Conservation (phyloP, 1,284 basidiomycete species). For the Boletellus deceptivus region DNA sequence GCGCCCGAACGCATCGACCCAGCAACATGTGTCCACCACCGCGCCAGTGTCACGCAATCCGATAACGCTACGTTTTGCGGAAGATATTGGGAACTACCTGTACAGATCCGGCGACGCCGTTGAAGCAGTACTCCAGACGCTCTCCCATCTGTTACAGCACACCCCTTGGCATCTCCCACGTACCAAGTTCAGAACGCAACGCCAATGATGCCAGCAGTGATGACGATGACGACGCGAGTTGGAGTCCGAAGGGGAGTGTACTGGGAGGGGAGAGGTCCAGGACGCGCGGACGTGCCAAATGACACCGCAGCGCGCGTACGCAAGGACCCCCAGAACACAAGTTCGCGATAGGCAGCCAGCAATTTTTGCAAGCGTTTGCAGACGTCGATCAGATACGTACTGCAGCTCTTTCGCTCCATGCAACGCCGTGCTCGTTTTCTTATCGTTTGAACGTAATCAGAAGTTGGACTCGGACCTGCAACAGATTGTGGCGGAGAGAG, state of each 20-base stretch:
- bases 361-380: constrained; percentile 80
- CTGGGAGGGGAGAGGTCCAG: constrained; percentile 5
- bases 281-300: constrained; percentile 33
- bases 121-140: constrained; percentile 82
- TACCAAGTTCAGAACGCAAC: constrained; percentile 15
- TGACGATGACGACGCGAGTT: constrained; percentile 36
- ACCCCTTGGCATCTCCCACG: background rate
- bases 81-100: constrained; percentile 86
- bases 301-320: constrained; percentile 69
- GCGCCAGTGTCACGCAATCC: constrained; percentile 49
- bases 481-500: constrained; percentile 17
- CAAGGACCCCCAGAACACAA: constrained; percentile 69
- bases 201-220: constrained; percentile 19
- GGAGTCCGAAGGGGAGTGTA: constrained; percentile 11
- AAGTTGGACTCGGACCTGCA: constrained; percentile 27
- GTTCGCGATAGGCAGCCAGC: constrained; percentile 75
- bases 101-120: constrained; percentile 73
- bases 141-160: constrained; percentile 73
- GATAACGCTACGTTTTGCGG: constrained; percentile 78
- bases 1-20: constrained; percentile 1
- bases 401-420: background rate
- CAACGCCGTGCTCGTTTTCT: background rate
- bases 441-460: constrained; percentile 3
- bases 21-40: constrained; percentile 8
- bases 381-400: constrained; percentile 81